Evolutionary conservation across 2,329 filamentous ascomycete genomes (phyloP), one percentile per base, ranked within the genome.

Genomic region (Microdochium paspali): DNA sequence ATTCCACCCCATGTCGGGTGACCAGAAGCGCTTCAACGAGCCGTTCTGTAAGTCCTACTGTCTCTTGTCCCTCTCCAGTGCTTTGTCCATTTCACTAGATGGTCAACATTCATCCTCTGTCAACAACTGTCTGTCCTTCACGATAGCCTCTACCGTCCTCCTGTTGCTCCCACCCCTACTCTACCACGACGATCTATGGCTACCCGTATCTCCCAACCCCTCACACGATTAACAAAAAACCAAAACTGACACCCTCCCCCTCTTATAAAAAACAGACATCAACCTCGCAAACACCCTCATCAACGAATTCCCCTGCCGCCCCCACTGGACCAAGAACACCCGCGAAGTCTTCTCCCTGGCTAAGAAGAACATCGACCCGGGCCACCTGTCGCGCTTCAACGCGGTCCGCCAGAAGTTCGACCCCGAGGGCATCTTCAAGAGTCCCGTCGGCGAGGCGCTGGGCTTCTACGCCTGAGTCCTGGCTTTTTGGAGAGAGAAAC

Each of bases 321-420:
- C 73, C 25, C 73, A 76, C 57, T 76, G 72, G 73, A 76, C 73
- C 10, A 76, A 76, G 61, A 76, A 75, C 53, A 74, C 70, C 3
- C 60, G 73, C 18, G 69, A 73, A 21, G 65, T 75, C 9, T 69
- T 74, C 46, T 54, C 62, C 45, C 64, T 67, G 43, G 58, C 68
- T 0, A 67, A 66, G 35, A 70, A 73, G 59, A 72, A 75, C 44
- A 51, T 76, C 20, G 72, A 76, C 50, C 66, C 69, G 1, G 55
- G 48, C 60, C 63, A 75, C 49, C 59, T 74, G 12, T 58, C 62
- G 3, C 63, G 72, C 13, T 76, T 75, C 60, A 76, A 74, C 57
- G 62, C 62, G 18, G 67, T 73, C 18, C 63, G 70, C 24, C 57
- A 76, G 54, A 64, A 66, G 48, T 75, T 74, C 46, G 72, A 75